These are phyloP conservation scores for Aspergillus sp. DNA, from an alignment of 2,329 filamentous ascomycete genomes.

Conservation along the genomic window DNA sequence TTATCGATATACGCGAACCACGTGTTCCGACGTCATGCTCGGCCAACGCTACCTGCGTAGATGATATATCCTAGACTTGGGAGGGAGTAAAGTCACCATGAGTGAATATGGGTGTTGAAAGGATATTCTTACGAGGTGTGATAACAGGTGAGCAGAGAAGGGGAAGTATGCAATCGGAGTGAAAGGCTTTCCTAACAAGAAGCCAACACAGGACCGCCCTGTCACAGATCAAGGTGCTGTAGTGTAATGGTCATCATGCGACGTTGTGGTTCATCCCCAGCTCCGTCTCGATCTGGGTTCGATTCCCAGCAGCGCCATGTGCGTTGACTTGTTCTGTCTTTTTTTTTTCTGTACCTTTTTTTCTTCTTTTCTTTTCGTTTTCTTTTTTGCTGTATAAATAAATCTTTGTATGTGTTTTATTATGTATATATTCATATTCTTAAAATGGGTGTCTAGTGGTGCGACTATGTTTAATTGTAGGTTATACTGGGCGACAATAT, in stretches of 20 bases:
- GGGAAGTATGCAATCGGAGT: background rate
- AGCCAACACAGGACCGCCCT: background rate
- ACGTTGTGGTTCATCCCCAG: slow-evolving; percentile 18
- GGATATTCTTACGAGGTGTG: no score
- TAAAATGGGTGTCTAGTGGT: no score
- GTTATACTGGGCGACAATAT: no score
- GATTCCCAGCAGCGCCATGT: slow-evolving; percentile 22
- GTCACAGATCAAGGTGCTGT: slow-evolving; percentile 20
- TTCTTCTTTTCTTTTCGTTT: background rate
- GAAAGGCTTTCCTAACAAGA: background rate
- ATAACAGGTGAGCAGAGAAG: background rate
- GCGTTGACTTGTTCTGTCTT: slow-evolving; percentile 14
- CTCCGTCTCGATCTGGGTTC: slow-evolving; percentile 22
- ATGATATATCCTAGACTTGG: no score
- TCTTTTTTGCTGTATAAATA: background rate
- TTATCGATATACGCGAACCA: slow-evolving; percentile 9
- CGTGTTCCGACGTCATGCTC: background rate
- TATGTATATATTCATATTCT: no score
- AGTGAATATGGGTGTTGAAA: no score
- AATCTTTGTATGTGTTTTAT: background rate
- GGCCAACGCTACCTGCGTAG: background rate
- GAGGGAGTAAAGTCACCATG: background rate
- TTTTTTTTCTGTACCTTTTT: background rate
- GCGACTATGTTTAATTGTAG: no score
- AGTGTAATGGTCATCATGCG: slow-evolving; percentile 23